Evolutionary conservation across 1,139 yeast genomes (phyloP), one percentile per base, ranked within the genome.

Genomic region (Nadsonia commutata): DNA sequence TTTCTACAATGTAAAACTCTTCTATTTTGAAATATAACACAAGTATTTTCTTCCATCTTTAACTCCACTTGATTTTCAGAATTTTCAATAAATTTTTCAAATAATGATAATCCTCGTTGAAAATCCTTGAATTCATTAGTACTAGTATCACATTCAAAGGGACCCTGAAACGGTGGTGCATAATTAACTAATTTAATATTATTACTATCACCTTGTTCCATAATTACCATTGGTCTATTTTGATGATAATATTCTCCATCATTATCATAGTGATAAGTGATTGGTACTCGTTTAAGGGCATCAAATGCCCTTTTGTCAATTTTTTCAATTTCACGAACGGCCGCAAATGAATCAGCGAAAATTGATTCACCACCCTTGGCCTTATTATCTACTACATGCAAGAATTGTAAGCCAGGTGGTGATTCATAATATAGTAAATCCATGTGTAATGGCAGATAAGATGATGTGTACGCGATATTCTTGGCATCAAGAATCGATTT

Each of bases 141-240:
- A n/a, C 47, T 51, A 2, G 58, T 49, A 2, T 55, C 54, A 46
- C 49, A 51, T 27, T 42, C 86, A 48, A 77, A 74, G 0, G 93
- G 93, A 0, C 85, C 93, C 55, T 83, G 94, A 65, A 81, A 83
- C 11, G 93, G 93, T 1, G 94, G 94, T 1, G 93, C 76, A 56
- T 82, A 83, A 54, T 80, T 81, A 31, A 81, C 72, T 42, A 71
- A 78, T 49, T 72, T 71, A 46, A 80, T 72, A 37, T 58, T 57
- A 7, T 66, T 65, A 38, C 38, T 36, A 18, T 41, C 64, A 18
- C 39, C 45, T 8, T 49, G 54, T 9, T 62, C 64, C 52, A 79
- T 83, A 37, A 78, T 81, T 16, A 83, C 65, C 46, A 80, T 60
- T 1, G 86, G 86, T 18, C 86, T 68, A 31, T 74, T 67, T 51